Evolutionary conservation across 1,284 basidiomycete genomes (phyloP).

Genomic region (Salmacisia buchloeana): DNA sequence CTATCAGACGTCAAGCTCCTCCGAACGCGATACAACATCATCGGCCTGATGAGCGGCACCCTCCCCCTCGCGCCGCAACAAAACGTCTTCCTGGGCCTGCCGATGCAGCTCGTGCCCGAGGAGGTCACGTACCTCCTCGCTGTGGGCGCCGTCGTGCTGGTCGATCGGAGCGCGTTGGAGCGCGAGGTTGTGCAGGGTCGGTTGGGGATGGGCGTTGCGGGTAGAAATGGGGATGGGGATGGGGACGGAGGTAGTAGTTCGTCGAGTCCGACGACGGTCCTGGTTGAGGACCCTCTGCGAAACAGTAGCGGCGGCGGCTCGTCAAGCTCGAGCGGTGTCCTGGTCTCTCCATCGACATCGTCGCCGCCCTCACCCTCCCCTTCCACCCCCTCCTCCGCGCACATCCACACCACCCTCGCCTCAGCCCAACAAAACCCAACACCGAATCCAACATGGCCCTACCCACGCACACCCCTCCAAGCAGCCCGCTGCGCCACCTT

Average conservation of each 20-base stretch:
- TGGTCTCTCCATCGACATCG: conserved; percentile 14
- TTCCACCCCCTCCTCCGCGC: conserved; percentile 5
- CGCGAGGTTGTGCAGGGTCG: conserved; percentile 50
- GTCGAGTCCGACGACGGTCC: conserved; percentile 50
- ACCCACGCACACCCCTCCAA: conserved; percentile 64
- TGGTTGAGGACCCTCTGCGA: conserved; percentile 37
- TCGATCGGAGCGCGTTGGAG: conserved; percentile 64
- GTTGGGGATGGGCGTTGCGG: no score
- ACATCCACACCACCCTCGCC: conserved; percentile 59
- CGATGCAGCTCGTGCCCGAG: conserved; percentile 80
- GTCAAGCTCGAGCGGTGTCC: conserved; percentile 30
- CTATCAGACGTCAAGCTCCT: conserved; percentile 15
- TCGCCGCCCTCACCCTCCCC: not conserved
- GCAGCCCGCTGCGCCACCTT: conserved; percentile 73
- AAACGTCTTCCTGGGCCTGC: conserved; percentile 89
- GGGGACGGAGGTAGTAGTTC: no score
- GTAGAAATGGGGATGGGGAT: no score
- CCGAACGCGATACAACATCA: conserved; percentile 63
- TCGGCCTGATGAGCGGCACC: conserved; percentile 80
- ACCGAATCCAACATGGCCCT: no score
- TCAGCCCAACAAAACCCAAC: conserved; percentile 61
- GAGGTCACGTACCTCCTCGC: conserved; percentile 82
- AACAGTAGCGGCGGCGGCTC: conserved; percentile 56
- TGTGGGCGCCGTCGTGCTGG: conserved; percentile 70
- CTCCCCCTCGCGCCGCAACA: conserved; percentile 91